Base-by-base conservation (phyloP, 2,329 filamentous ascomycete species). In the Endocalyx cinctus region DNA sequence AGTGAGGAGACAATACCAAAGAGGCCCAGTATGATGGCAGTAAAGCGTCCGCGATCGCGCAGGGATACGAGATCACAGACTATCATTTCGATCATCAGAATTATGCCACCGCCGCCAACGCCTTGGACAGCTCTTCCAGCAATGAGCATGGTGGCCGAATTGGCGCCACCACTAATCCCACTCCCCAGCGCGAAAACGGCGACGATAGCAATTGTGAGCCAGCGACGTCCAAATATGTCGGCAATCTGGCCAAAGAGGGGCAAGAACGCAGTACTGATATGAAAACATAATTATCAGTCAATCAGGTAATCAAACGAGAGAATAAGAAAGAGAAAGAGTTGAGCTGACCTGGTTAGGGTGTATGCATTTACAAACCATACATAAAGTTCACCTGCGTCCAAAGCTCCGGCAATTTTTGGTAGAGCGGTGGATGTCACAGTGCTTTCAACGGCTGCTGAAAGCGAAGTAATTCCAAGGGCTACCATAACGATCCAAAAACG, bases 1-100 rank as follows among this genome's bases (percentile, higher is more conserved):
- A 48, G 8, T 7, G 48, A 33, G 5, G 38, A 43, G 6, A 47
- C 50, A 6, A 54, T 18, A 5, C 37, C 42, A 14, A 46, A 45
- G 11, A 48, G 28, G 12, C 37, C 31, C 12, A 48, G 18, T 11
- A 53, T 31, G 5, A 48, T 45, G 4, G 46, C 54, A 17, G 61
- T 47, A 33, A 60, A 71, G 6, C 59, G 58, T 3, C 63, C 62
- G 32, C 70, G 51, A 34, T 70, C 52, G 6, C 62, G 51, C n/a
- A 75, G 46, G 1, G 70, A 66, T 0, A 73, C 60, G 3, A 74
- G 50, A 33, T 75, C 70, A 25, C 57, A 66, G 17, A 70, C 53
- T 15, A 76, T 63, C 27, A 72, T 55, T 27, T 71, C 63, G 6
- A 61, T 54, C 1, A 72, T 53, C 25, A 67, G 47, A 27, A 55